Percentiles rank a stretch among this genome's conserved stretches.
These are phyloP conservation scores for Backusella luteola DNA, from an alignment of 192 early-diverging fungal genomes.

Conservation along the genomic window DNA sequence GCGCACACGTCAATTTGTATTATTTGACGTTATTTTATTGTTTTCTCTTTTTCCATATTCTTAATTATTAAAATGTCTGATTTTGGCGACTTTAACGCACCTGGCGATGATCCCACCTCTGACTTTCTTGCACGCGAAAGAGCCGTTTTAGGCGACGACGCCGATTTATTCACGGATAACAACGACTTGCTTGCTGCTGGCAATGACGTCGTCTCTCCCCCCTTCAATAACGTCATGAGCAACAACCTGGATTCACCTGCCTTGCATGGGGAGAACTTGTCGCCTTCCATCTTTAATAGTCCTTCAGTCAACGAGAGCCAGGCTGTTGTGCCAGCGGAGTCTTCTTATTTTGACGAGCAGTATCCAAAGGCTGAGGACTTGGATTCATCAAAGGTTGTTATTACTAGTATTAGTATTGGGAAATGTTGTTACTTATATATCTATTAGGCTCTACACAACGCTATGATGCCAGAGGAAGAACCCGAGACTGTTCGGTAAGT, in stretches of 20 bases:
- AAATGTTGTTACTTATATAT: background rate
- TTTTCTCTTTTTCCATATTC: background rate
- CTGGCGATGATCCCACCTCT: constrained; percentile 61
- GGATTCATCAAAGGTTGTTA: constrained; percentile 28
- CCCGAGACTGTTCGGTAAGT: constrained; percentile 38
- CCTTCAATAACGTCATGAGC: background rate
- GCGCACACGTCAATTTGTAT: background rate
- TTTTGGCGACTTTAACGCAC: constrained; percentile 40
- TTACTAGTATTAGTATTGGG: too few species aligned
- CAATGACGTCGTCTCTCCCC: background rate
- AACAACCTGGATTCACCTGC: constrained; percentile 3
- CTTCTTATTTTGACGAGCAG: constrained; percentile 30
- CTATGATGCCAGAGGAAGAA: constrained; percentile 38
- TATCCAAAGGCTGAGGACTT: constrained; percentile 37
- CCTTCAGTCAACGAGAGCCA: background rate
- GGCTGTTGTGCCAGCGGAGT: background rate
- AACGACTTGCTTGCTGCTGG: background rate
- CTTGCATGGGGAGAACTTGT: background rate
- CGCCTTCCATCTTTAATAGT: constrained; percentile 9
- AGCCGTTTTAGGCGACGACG: constrained; percentile 68
- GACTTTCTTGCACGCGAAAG: constrained; percentile 79
- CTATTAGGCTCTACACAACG: constrained; percentile 28
- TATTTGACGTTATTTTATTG: background rate
- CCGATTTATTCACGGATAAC: constrained; percentile 55
- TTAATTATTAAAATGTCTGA: constrained; percentile 34